Conservation (phyloP, 2,329 filamentous ascomycete species). For the Dothistroma septosporum region DNA sequence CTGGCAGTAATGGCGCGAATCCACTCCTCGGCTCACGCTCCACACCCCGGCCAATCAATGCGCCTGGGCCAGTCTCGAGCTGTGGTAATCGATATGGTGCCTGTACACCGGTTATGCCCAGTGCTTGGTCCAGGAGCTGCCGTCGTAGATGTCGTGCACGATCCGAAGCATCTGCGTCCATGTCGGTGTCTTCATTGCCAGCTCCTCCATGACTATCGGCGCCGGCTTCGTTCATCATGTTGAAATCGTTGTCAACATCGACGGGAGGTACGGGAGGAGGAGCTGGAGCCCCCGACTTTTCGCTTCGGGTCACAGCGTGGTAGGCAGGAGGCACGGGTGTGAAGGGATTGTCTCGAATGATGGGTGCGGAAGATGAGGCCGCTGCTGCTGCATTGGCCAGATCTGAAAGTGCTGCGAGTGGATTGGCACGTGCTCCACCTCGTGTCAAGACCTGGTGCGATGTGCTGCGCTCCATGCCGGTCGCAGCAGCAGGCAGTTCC, state of each 20-base stretch:
- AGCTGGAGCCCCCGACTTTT: conserved; percentile 45
- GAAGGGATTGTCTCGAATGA: conserved; percentile 38
- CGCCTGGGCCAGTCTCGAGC: conserved; percentile 34
- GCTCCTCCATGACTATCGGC: conserved; percentile 14
- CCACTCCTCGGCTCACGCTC: conserved; percentile 33
- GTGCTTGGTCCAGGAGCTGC: conserved; percentile 35
- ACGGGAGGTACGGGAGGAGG: conserved; percentile 41
- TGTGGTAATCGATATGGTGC: conserved; percentile 35
- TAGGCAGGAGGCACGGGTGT: conserved; percentile 45
- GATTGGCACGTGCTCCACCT: conserved; percentile 46
- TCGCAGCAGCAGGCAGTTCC: conserved; percentile 26
- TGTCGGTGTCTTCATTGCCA: conserved; percentile 19
- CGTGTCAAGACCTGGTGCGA: conserved; percentile 55
- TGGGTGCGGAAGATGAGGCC: conserved; percentile 29
- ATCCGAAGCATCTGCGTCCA: conserved; percentile 20
- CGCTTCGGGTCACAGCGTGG: conserved; percentile 45
- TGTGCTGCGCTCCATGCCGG: conserved; percentile 58
- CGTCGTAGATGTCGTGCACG: conserved; percentile 28
- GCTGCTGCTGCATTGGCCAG: conserved; percentile 45
- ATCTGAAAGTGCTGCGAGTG: conserved; percentile 51
- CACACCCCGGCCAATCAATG: conserved; percentile 33
- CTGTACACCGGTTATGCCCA: conserved; percentile 26
- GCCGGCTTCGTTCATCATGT: conserved; percentile 41
- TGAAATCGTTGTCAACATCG: conserved; percentile 48
- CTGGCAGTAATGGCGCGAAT: conserved; percentile 30